phyloP scores from a whole-genome alignment of 1,139 yeast genomes.

The Debaryomyces sp. region DNA sequence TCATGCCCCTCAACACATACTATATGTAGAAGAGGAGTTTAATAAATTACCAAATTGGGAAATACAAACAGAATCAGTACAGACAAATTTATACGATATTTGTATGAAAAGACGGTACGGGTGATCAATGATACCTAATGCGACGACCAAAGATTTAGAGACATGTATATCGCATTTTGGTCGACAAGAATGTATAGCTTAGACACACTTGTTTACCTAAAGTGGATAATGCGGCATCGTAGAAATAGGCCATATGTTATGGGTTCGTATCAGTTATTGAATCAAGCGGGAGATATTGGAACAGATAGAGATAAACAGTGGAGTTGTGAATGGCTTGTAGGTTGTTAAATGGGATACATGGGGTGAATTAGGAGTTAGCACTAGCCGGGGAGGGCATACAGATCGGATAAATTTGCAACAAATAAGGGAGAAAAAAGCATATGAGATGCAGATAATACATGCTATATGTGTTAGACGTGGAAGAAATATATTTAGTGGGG shows the following conservation, averaged over 20 bases:
- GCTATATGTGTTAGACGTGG: neutral
- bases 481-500: neutral
- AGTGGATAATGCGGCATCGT: neutral
- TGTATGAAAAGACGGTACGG: neutral
- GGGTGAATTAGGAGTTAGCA: neutral
- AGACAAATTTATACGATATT: neutral
- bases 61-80: neutral
- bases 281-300: neutral
- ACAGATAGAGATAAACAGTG: neutral
- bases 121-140: neutral
- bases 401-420: neutral
- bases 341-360: neutral
- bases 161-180: neutral
- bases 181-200: neutral
- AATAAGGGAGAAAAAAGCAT: neutral
- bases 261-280: neutral
- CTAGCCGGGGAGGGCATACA: too few species aligned
- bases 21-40: slow-evolving; percentile 5
- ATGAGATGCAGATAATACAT: neutral
- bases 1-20: slow-evolving; percentile 6
- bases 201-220: neutral
- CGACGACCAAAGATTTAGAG: neutral
- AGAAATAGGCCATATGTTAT: neutral
- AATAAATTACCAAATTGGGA: slow-evolving; percentile 2
- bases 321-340: too few species aligned